These are phyloP conservation scores for Rosa persica DNA, from an alignment of 306 rosid species.

Conservation along the genomic window DNA sequence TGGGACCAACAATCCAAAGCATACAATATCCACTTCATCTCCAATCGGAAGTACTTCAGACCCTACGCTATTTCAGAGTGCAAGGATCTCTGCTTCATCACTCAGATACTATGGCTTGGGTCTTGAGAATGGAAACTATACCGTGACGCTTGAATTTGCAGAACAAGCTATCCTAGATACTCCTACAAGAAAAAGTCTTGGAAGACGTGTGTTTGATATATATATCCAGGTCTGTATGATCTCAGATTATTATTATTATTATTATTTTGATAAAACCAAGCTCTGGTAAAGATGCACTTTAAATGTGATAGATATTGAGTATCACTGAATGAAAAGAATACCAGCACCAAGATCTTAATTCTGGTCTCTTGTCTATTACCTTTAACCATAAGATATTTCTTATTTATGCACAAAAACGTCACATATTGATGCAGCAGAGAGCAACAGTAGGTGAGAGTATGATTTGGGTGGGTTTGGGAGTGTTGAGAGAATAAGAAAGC, in stretches of 20 bases:
- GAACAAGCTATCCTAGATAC: conserved; percentile 44
- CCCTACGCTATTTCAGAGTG: conserved; percentile 57
- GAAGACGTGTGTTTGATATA: conserved; percentile 71
- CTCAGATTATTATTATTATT: background rate
- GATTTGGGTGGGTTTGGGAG: too few species aligned
- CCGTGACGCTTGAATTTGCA: conserved; percentile 61
- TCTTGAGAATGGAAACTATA: conserved; percentile 64
- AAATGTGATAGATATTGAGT: background rate
- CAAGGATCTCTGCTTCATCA: conserved; percentile 75
- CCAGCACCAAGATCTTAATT: background rate
- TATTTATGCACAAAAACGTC: background rate
- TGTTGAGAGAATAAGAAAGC: too few species aligned
- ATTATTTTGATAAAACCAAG: background rate
- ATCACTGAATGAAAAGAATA: background rate
- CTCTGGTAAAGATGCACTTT: background rate
- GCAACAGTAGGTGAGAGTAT: too few species aligned
- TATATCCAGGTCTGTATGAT: conserved; percentile 60
- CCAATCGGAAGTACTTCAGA: conserved; percentile 43
- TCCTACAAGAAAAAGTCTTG: conserved; percentile 55
- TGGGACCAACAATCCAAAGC: conserved; percentile 26
- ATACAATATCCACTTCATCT: conserved; percentile 23
- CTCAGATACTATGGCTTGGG: conserved; percentile 81
- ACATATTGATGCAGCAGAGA: too few species aligned
- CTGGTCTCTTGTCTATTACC: background rate
- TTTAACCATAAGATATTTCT: background rate